These are phyloP conservation scores for Podila horticola DNA, from an alignment of 192 early-diverging fungal genomes.

Conservation along the genomic window DNA sequence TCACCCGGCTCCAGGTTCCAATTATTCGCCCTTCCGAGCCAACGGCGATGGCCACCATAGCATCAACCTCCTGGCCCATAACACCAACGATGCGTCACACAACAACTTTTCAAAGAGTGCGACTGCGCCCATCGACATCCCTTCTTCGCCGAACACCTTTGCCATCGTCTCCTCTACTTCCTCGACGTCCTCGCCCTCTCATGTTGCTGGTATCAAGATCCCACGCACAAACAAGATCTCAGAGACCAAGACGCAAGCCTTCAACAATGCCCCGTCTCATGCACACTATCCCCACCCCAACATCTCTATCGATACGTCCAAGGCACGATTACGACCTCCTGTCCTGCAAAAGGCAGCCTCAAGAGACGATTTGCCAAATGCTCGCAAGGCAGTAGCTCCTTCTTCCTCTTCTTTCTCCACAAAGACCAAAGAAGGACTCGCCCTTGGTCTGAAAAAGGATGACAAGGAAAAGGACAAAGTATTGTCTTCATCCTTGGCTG, in stretches of 20 bases:
- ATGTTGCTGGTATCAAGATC: slow-evolving; percentile 8
- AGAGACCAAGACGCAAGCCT: neutral
- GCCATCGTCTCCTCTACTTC: slow-evolving; percentile 14
- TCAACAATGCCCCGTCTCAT: neutral
- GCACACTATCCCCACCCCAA: slow-evolving; percentile 24
- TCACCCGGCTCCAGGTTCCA: neutral
- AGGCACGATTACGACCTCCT: slow-evolving; percentile 23
- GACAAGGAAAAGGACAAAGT: slow-evolving; percentile 3
- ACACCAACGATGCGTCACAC: slow-evolving; percentile 5
- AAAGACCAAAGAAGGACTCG: neutral
- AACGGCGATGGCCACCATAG: slow-evolving; percentile 21
- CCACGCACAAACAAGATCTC: slow-evolving; percentile 9
- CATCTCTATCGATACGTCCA: slow-evolving; percentile 47
- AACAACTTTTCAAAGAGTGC: neutral
- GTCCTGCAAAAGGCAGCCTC: neutral
- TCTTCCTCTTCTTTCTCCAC: neutral
- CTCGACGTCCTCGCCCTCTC: slow-evolving; percentile 20
- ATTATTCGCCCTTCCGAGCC: neutral
- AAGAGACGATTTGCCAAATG: neutral
- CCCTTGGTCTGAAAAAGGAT: slow-evolving; percentile 20
- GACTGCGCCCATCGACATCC: neutral
- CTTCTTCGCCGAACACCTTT: neutral
- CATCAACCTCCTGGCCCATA: slow-evolving; percentile 33
- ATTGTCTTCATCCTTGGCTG: neutral
- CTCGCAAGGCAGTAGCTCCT: neutral